Conservation (phyloP, 768 basidiomycete species). For the Porphyrellus cyaneotinctus region DNA sequence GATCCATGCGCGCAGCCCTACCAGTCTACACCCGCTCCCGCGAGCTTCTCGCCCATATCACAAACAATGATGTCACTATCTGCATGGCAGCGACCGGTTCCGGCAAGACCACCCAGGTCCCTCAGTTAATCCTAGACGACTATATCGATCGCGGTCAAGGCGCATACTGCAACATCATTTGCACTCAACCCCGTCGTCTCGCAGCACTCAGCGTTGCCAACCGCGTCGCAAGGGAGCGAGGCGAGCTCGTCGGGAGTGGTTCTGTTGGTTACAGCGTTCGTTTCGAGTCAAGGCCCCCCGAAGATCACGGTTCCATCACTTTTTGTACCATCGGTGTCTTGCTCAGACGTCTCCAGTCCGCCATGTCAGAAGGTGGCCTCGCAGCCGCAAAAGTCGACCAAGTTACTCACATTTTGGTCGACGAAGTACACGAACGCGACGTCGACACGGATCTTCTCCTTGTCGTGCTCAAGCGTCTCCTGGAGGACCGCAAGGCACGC, state of each 20-base stretch:
- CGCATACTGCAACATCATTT: slow-evolving; percentile 82
- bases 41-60: slow-evolving; percentile 65
- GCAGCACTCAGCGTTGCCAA: slow-evolving; percentile 91
- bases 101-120: slow-evolving; percentile 93
- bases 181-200: slow-evolving; percentile 88
- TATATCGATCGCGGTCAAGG: slow-evolving; percentile 77
- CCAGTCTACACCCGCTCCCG: slow-evolving; percentile 71
- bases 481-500: slow-evolving; percentile 67
- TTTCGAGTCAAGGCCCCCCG: slow-evolving; percentile 78
- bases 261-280: slow-evolving; percentile 90
- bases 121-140: slow-evolving; percentile 86
- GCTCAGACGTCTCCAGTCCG: slow-evolving; percentile 78
- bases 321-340: slow-evolving; percentile 94
- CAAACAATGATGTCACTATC: slow-evolving; percentile 78
- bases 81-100: slow-evolving; percentile 89
- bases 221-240: slow-evolving; percentile 87
- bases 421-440: slow-evolving; percentile 95
- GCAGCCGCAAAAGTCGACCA: slow-evolving; percentile 52
- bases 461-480: slow-evolving; percentile 80
- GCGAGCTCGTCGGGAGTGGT: slow-evolving; percentile 57
- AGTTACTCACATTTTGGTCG: slow-evolving; percentile 87
- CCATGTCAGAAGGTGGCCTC: slow-evolving; percentile 45
- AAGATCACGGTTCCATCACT: slow-evolving; percentile 78
- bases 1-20: slow-evolving; percentile 59
- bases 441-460: slow-evolving; percentile 89